Conservation (phyloP, 2,329 filamentous ascomycete species). For the Claviceps spartinae region DNA sequence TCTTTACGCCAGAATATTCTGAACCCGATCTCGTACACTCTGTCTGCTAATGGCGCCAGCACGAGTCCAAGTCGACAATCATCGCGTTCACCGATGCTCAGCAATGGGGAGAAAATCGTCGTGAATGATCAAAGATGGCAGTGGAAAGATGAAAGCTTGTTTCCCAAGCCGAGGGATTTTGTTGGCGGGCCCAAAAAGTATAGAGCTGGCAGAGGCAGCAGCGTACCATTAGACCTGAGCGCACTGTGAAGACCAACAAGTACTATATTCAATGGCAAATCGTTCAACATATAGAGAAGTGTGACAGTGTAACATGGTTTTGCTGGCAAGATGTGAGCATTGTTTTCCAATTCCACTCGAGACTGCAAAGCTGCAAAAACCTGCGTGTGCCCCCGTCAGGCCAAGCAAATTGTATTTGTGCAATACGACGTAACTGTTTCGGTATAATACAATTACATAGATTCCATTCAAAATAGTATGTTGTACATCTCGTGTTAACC, state of each 20-base stretch:
- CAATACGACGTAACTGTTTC: too few species aligned
- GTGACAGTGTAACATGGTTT: neutral
- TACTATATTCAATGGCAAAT: neutral
- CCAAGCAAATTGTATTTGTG: too few species aligned
- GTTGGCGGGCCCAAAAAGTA: conserved; percentile 63
- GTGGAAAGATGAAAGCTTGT: conserved; percentile 67
- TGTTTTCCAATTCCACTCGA: neutral
- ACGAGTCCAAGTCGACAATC: conserved; percentile 27
- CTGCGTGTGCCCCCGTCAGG: neutral
- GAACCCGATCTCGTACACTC: conserved; percentile 64
- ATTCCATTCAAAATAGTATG: conserved; percentile 7
- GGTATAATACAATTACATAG: conserved; percentile 16
- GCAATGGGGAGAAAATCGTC: conserved; percentile 27
- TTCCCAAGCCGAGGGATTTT: conserved; percentile 79
- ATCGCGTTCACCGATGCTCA: conserved; percentile 17
- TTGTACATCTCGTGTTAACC: conserved; percentile 2
- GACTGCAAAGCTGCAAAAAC: neutral
- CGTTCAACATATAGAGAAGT: neutral
- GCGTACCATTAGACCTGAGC: conserved; percentile 76
- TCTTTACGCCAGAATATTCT: conserved; percentile 49
- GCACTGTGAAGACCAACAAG: conserved; percentile 15
- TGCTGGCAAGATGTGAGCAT: too few species aligned
- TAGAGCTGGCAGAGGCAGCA: conserved; percentile 81
- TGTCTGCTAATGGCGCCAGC: conserved; percentile 48
- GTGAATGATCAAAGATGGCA: conserved; percentile 75